These are phyloP conservation scores for Mollisiaceae sp. DNA, from an alignment of 2,329 filamentous ascomycete genomes.

Conservation along the genomic window DNA sequence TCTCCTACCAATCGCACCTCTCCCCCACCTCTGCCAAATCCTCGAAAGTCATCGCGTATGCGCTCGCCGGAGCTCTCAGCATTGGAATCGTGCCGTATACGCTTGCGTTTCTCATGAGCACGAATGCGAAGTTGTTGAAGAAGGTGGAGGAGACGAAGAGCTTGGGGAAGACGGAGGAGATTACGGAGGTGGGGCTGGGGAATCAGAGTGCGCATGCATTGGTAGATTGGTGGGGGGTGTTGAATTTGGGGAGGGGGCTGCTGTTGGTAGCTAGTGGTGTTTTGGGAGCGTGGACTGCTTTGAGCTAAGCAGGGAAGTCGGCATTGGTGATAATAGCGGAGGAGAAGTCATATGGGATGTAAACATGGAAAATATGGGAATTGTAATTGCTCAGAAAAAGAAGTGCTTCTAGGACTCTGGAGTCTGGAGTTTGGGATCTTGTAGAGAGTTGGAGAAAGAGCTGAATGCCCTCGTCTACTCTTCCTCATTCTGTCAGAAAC, in stretches of 20 bases:
- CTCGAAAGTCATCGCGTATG: slow-evolving; percentile 44
- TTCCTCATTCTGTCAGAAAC: no score
- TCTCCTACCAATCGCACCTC: slow-evolving; percentile 47
- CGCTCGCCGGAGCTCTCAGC: slow-evolving; percentile 51
- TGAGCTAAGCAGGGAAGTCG: slow-evolving; percentile 13
- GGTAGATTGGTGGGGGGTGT: slow-evolving; percentile 59
- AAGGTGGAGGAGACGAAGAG: slow-evolving; percentile 48
- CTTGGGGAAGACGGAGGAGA: slow-evolving; percentile 45
- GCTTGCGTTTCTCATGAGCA: slow-evolving; percentile 47
- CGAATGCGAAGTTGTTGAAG: slow-evolving; percentile 54
- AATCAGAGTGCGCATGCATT: slow-evolving; percentile 55
- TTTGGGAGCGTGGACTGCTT: slow-evolving; percentile 39
- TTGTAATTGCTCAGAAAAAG: not conserved
- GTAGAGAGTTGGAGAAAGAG: no score
- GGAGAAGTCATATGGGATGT: not conserved
- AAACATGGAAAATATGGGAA: not conserved
- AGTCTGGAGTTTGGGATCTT: not conserved
- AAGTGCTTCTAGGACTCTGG: no score
- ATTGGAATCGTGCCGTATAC: slow-evolving; percentile 58
- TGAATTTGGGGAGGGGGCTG: slow-evolving; percentile 54
- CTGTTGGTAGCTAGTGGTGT: slow-evolving; percentile 39
- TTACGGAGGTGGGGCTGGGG: slow-evolving; percentile 45
- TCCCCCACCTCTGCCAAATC: slow-evolving; percentile 3
- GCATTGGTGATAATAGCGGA: not conserved
- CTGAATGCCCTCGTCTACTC: no score